A percentile compares a stretch with the other conserved stretches of the same genome.
Evolutionary conservation across 805 yeast genomes (phyloP).

Genomic region (Pichia paraexigua): DNA sequence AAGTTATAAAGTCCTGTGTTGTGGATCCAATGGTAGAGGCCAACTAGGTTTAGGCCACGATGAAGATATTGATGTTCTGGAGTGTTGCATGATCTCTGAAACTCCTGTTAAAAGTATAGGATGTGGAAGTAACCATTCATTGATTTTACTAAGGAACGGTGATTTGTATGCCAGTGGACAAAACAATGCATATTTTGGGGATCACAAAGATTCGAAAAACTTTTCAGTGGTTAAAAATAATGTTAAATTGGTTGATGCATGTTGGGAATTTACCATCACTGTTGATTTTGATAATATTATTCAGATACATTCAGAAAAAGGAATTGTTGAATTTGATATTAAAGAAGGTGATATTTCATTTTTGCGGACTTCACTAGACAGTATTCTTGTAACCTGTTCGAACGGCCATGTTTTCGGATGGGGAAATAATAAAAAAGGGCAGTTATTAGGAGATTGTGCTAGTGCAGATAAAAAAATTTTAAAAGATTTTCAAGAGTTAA

Average conservation of each 20-base stretch:
- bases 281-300: conserved; percentile 35
- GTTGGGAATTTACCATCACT: conserved; percentile 71
- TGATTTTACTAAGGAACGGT: conserved; percentile 49
- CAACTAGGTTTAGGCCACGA: conserved; percentile 61
- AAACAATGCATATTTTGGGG: conserved; percentile 3
- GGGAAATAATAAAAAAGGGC: conserved; percentile 65
- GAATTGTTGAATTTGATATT: background rate
- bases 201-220: background rate
- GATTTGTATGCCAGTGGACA: conserved; percentile 48
- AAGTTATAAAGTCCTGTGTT: conserved; percentile 32
- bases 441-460: conserved; percentile 28
- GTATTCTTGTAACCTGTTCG: conserved; percentile 31
- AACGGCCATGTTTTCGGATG: conserved; percentile 49
- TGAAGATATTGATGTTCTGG: conserved; percentile 38
- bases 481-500: conserved; percentile 19
- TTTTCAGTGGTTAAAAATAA: background rate
- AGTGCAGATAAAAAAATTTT: conserved; percentile 14
- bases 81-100: background rate
- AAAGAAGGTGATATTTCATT: background rate
- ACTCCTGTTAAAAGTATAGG: conserved; percentile 30
- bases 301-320: conserved; percentile 41
- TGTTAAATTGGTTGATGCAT: conserved; percentile 47
- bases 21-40: conserved; percentile 80
- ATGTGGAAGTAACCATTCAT: conserved; percentile 86
- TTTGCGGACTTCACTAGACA: conserved; percentile 36